phyloP scores from a whole-genome alignment of 306 rosid genomes.

The Medicago arabica region DNA sequence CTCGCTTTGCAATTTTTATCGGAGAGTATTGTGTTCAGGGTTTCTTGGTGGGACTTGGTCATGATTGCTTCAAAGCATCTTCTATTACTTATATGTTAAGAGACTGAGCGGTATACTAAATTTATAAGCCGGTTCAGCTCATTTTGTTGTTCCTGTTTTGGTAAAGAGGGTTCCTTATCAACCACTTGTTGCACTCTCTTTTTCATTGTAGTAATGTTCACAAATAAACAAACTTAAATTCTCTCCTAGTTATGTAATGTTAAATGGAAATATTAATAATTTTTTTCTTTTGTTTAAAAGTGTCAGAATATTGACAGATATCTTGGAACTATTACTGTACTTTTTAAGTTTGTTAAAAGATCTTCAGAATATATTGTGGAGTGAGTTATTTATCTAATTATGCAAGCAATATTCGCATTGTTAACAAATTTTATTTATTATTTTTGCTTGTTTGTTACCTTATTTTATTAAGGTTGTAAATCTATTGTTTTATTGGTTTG shows the following conservation, averaged over 20 bases:
- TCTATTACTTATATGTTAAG: not conserved
- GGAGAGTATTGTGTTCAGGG: too few relatives aligned
- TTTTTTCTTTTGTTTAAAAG: not conserved
- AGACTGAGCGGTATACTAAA: too few relatives aligned
- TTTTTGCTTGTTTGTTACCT: slow-evolving; percentile 13
- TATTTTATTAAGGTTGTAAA: not conserved
- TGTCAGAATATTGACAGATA: slow-evolving; percentile 16
- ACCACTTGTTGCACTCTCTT: not conserved
- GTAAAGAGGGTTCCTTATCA: slow-evolving; percentile 8
- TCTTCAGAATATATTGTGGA: not conserved
- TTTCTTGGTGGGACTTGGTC: not conserved
- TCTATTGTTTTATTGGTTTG: not conserved
- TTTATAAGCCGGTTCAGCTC: not conserved
- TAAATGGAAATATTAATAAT: slow-evolving; percentile 14
- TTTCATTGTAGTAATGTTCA: not conserved
- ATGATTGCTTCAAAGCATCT: slow-evolving; percentile 4
- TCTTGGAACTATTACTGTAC: slow-evolving; percentile 8
- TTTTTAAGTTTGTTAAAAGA: not conserved
- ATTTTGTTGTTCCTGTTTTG: not conserved
- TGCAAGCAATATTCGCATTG: slow-evolving; percentile 5
- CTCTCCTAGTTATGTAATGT: not conserved
- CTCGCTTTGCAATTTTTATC: too few relatives aligned
- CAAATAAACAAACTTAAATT: not conserved
- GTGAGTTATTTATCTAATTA: not conserved
- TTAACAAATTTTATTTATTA: not conserved